These are phyloP conservation scores for Musa balbisiana DNA, from an alignment of 202 grass and related monocot species.

Conservation along the genomic window DNA sequence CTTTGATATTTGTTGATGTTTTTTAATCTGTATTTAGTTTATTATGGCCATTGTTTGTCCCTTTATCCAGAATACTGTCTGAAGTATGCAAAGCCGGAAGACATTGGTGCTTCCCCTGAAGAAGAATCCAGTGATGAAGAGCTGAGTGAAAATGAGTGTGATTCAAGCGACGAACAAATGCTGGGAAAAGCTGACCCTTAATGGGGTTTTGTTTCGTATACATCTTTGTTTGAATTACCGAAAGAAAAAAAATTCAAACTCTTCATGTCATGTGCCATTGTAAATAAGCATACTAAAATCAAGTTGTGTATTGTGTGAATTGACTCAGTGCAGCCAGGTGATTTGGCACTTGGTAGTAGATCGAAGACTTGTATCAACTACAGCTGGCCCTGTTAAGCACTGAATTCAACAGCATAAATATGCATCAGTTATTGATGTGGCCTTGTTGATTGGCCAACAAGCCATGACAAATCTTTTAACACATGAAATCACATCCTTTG, in stretches of 20 bases:
- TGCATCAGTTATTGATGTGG: no score
- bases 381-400: background rate
- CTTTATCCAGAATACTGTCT: slow-evolving; percentile 57
- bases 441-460: no score
- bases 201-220: background rate
- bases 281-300: background rate
- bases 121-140: slow-evolving; percentile 72
- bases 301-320: background rate
- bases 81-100: slow-evolving; percentile 81
- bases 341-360: background rate
- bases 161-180: slow-evolving; percentile 57
- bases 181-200: slow-evolving; percentile 60
- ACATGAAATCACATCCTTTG: no score
- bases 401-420: no score
- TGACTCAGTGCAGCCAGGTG: background rate
- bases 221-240: background rate
- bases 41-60: no score
- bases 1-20: no score
- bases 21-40: no score
- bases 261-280: background rate
- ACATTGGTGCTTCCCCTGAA: slow-evolving; percentile 45
- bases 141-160: slow-evolving; percentile 69
- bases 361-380: background rate
- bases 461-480: no score
- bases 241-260: background rate